Evolutionary conservation across 1,284 basidiomycete species (phyloP).

Genomic region (Leccinum subspadiceum): DNA sequence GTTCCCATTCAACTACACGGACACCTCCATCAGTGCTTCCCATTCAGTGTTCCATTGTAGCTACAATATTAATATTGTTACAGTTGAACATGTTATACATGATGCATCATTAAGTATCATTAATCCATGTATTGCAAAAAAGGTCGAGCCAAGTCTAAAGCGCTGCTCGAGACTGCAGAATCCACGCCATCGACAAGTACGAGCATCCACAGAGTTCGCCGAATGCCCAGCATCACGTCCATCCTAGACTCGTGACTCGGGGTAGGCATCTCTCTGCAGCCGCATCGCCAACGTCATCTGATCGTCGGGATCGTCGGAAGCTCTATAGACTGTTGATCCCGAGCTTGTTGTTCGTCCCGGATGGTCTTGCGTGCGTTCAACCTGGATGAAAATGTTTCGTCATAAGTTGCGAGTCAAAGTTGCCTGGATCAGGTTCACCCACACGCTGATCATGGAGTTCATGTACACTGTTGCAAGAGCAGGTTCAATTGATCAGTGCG

Average conservation of each 20-base stretch:
- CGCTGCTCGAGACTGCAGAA: too few species aligned
- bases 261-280: not conserved
- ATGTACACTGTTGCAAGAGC: not conserved
- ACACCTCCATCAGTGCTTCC: too few species aligned
- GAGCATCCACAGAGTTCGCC: not conserved
- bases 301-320: constrained; percentile 14
- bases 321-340: constrained; percentile 7
- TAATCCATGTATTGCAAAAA: too few species aligned
- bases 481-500: not conserved
- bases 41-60: too few species aligned
- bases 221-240: not conserved
- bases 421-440: not conserved
- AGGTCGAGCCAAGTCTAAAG: too few species aligned
- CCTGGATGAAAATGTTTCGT: not conserved
- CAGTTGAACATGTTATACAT: too few species aligned
- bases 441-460: not conserved
- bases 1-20: too few species aligned
- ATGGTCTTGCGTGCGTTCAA: constrained; percentile 18
- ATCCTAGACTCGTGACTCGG: not conserved
- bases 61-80: too few species aligned
- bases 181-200: too few species aligned
- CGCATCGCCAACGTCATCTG: not conserved
- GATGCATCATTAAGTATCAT: too few species aligned
- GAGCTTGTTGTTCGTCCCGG: constrained; percentile 9
- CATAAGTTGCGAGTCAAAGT: not conserved